These are phyloP conservation scores for Austroboletus niveus DNA, from an alignment of 1,284 basidiomycete genomes.

Conservation along the genomic window DNA sequence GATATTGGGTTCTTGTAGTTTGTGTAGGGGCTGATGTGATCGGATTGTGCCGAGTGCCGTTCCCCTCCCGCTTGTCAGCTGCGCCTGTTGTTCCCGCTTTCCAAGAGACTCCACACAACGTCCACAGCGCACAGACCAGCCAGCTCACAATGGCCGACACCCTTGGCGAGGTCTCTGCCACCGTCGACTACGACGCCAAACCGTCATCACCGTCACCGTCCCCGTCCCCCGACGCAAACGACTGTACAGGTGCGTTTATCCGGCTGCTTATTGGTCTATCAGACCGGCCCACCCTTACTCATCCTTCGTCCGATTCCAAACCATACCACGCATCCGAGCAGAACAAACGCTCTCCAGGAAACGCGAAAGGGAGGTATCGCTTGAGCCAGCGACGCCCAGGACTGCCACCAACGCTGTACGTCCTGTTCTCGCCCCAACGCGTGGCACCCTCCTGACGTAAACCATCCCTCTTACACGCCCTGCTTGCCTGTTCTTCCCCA, in stretches of 20 bases:
- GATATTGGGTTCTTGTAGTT: background rate
- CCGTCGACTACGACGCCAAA: slow-evolving; percentile 18
- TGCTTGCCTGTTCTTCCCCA: slow-evolving; percentile 5
- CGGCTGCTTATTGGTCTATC: slow-evolving; percentile 29
- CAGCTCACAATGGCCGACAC: slow-evolving; percentile 29
- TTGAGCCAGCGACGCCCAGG: slow-evolving; percentile 62
- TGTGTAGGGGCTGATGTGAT: slow-evolving; percentile 15
- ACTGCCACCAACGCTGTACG: slow-evolving; percentile 36
- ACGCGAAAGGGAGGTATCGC: slow-evolving; percentile 70
- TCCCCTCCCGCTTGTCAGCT: slow-evolving; percentile 32
- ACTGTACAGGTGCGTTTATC: slow-evolving; percentile 30
- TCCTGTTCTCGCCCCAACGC: slow-evolving; percentile 9
- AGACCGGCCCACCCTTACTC: slow-evolving; percentile 23
- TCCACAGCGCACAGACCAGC: slow-evolving; percentile 34
- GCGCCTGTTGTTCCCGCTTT: slow-evolving; percentile 34
- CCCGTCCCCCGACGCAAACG: slow-evolving; percentile 31
- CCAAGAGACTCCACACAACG: slow-evolving; percentile 19
- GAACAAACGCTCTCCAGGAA: slow-evolving; percentile 46
- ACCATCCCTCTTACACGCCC: slow-evolving; percentile 13
- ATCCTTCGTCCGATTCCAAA: slow-evolving; percentile 23
- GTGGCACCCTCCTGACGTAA: slow-evolving; percentile 31
- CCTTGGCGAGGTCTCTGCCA: slow-evolving; percentile 15
- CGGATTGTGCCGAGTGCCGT: slow-evolving; percentile 33
- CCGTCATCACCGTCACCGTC: slow-evolving; percentile 29
- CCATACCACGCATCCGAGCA: slow-evolving; percentile 17